phyloP scores from a whole-genome alignment of 2,329 filamentous ascomycete species.

The Hortaea werneckii region DNA sequence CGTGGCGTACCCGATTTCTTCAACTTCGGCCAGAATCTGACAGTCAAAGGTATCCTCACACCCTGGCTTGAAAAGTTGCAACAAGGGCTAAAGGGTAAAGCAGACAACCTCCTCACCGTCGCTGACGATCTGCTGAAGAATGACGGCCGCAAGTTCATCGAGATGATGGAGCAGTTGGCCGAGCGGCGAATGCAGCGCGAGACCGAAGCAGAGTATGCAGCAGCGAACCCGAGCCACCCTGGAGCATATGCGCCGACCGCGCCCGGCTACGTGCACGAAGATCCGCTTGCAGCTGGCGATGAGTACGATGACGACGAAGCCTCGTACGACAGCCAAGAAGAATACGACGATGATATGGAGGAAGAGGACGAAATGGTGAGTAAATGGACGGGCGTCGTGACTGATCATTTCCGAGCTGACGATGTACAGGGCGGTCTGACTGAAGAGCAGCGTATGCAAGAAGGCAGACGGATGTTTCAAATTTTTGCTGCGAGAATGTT shows the following conservation, averaged over 20 bases:
- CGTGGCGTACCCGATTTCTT: constrained; percentile 69
- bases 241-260: constrained; percentile 32
- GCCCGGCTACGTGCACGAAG: constrained; percentile 53
- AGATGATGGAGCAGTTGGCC: constrained; percentile 99
- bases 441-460: constrained; percentile 97
- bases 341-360: constrained; percentile 50
- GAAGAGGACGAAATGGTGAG: constrained; percentile 54
- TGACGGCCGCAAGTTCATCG: constrained; percentile 98
- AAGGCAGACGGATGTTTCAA: constrained; percentile 96
- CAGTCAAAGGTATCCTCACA: constrained; percentile 63
- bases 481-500: constrained; percentile 99
- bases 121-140: constrained; percentile 98
- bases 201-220: constrained; percentile 69
- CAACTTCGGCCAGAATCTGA: constrained; percentile 93
- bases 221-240: constrained; percentile 46
- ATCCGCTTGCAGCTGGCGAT: constrained; percentile 63
- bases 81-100: constrained; percentile 29
- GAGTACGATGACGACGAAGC: constrained; percentile 71
- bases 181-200: constrained; percentile 96
- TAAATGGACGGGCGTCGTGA: constrained; percentile 9
- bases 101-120: constrained; percentile 95
- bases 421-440: constrained; percentile 76
- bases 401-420: constrained; percentile 29
- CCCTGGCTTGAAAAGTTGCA: constrained; percentile 26
- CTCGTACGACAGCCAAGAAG: constrained; percentile 52